A percentile compares a stretch with the other conserved stretches of the same genome.
Conservation (phyloP, 306 rosid genomes). For the Fragaria ananassa region DNA sequence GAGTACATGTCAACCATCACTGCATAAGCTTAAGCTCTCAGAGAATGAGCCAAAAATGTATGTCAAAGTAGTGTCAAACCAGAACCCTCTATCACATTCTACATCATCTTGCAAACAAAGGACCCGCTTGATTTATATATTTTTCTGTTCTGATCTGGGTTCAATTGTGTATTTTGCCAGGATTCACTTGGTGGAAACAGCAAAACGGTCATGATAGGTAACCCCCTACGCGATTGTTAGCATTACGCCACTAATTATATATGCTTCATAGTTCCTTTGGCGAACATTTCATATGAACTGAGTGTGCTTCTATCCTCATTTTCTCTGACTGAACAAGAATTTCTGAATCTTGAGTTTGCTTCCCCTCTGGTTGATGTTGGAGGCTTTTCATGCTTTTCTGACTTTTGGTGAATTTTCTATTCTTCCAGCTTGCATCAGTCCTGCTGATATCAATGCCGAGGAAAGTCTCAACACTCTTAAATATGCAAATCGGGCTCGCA, state of each 20-base stretch:
- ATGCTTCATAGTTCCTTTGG: constrained; percentile 15
- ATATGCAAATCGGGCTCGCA: constrained; percentile 90
- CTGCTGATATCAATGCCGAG: constrained; percentile 79
- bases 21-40: not conserved
- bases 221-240: constrained; percentile 11
- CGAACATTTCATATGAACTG: constrained; percentile 5
- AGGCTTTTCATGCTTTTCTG: constrained; percentile 26
- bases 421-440: constrained; percentile 76
- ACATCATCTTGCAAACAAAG: not conserved
- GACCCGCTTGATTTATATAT: not conserved
- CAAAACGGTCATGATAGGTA: constrained; percentile 91
- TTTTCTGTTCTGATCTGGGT: constrained; percentile 15
- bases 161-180: constrained; percentile 43
- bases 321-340: constrained; percentile 8
- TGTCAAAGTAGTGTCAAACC: not conserved
- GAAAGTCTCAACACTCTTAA: constrained; percentile 82
- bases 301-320: constrained; percentile 8
- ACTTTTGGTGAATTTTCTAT: constrained; percentile 22
- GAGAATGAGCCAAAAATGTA: not conserved
- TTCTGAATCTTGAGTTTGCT: constrained; percentile 11
- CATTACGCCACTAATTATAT: not conserved
- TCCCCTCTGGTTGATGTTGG: constrained; percentile 16
- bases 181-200: constrained; percentile 93
- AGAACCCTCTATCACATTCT: not conserved
- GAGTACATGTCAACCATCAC: not conserved